Conservation (phyloP, 352 stramenopile species). For the Globisporangium orthogonon region DNA sequence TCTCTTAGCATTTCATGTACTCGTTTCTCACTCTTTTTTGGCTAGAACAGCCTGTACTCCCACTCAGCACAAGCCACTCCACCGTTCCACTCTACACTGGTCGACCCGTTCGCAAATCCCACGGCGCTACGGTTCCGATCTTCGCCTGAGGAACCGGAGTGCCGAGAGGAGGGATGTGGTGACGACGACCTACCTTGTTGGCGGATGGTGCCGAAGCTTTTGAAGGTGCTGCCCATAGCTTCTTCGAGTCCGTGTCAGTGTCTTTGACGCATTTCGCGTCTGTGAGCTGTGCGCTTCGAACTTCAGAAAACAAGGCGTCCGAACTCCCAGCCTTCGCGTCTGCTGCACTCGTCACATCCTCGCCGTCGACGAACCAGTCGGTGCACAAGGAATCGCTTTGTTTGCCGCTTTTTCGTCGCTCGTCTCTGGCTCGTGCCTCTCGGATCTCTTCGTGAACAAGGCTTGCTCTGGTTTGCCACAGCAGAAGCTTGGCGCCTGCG, state of each 20-base stretch:
- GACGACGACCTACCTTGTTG: conserved; percentile 23
- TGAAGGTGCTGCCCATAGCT: neutral
- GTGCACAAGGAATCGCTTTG: conserved; percentile 12
- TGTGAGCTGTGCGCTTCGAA: neutral
- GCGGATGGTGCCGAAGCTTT: conserved; percentile 9
- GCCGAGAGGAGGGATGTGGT: conserved; percentile 19
- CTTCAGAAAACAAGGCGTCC: neutral
- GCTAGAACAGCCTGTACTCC: no score
- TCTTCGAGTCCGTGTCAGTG: neutral
- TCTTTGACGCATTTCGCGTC: neutral
- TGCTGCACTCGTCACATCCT: no score
- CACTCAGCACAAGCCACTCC: neutral
- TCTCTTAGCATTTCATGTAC: no score
- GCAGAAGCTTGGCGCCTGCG: conserved; percentile 35
- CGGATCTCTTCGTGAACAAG: conserved; percentile 38
- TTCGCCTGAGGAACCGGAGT: conserved; percentile 4
- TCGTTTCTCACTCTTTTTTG: no score
- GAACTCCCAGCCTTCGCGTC: neutral
- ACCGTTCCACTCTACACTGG: neutral
- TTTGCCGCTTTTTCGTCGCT: conserved; percentile 11
- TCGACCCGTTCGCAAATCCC: neutral
- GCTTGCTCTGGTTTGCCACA: conserved; percentile 56
- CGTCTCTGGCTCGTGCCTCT: conserved; percentile 25
- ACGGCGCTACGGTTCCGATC: neutral
- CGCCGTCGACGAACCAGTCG: conserved; percentile 31